Evolutionary conservation across 2,329 filamentous ascomycete genomes (phyloP).

Genomic region (Ophiosphaerella narmari): DNA sequence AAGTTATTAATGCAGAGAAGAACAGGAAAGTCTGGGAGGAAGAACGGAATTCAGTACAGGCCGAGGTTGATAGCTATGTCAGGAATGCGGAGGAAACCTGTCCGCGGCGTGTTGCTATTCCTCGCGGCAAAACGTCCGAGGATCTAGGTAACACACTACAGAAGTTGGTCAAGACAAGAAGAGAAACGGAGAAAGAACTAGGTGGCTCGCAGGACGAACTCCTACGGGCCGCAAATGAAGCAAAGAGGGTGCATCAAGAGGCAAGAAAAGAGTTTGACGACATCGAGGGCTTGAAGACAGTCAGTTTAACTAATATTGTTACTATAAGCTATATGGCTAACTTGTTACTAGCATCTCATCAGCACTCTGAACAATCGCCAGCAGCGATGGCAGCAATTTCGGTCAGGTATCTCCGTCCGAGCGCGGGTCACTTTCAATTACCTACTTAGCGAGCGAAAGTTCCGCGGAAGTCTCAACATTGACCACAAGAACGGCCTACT

Average conservation of each 20-base stretch:
- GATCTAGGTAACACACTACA: constrained; percentile 37
- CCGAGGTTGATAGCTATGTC: constrained; percentile 28
- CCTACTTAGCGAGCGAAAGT: constrained; percentile 85
- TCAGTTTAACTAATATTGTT: constrained; percentile 8
- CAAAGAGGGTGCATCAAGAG: constrained; percentile 30
- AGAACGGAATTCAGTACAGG: constrained; percentile 32
- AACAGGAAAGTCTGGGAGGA: constrained; percentile 33
- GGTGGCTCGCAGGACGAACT: constrained; percentile 43
- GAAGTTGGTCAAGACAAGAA: constrained; percentile 34
- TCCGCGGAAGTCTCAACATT: constrained; percentile 78
- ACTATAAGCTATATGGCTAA: constrained; percentile 3
- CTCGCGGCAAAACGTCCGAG: constrained; percentile 36
- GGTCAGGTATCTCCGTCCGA: constrained; percentile 80
- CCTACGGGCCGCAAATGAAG: constrained; percentile 28
- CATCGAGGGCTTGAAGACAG: constrained; percentile 20
- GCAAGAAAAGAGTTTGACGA: constrained; percentile 24
- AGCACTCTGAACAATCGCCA: constrained; percentile 70
- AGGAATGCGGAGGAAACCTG: constrained; percentile 23
- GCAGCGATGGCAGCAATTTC: constrained; percentile 78
- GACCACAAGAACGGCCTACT: constrained; percentile 77
- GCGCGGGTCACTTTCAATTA: constrained; percentile 87
- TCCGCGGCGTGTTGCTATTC: constrained; percentile 33
- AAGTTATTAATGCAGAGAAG: constrained; percentile 40
- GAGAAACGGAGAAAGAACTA: constrained; percentile 33
- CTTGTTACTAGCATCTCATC: constrained; percentile 53